Conservation (phyloP, 257 asterid species). For the Przewalskia tangutica region DNA sequence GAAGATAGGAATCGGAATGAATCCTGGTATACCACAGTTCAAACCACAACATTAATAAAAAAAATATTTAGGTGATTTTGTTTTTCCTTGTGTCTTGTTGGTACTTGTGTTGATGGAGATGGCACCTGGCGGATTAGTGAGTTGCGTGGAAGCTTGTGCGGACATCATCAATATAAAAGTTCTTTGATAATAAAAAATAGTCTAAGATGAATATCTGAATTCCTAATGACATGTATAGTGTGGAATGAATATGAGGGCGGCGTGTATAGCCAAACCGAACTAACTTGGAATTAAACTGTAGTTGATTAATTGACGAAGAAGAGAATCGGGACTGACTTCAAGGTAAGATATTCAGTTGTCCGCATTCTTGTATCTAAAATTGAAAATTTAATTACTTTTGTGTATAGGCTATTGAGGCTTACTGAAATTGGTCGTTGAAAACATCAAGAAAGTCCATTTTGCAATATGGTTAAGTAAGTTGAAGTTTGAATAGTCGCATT, state of each 20-base stretch:
- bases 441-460: neutral
- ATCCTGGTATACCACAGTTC: no score
- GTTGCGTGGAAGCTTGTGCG: accelerated
- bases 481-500: neutral
- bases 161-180: neutral
- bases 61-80: no score
- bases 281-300: neutral
- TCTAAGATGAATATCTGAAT: neutral
- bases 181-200: neutral
- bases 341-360: neutral
- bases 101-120: neutral
- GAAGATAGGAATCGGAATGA: neutral
- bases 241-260: neutral
- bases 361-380: neutral
- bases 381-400: neutral
- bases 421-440: neutral
- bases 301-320: neutral
- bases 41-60: no score
- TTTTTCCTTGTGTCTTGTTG: no score
- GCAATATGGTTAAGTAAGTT: neutral
- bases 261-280: neutral
- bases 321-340: neutral
- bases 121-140: neutral
- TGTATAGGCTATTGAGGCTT: neutral
- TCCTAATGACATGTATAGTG: neutral